Percentiles rank a stretch among this genome's conserved stretches.
These are phyloP conservation scores for Iberis pinnata DNA, from an alignment of 345 rosid species.

Conservation along the genomic window DNA sequence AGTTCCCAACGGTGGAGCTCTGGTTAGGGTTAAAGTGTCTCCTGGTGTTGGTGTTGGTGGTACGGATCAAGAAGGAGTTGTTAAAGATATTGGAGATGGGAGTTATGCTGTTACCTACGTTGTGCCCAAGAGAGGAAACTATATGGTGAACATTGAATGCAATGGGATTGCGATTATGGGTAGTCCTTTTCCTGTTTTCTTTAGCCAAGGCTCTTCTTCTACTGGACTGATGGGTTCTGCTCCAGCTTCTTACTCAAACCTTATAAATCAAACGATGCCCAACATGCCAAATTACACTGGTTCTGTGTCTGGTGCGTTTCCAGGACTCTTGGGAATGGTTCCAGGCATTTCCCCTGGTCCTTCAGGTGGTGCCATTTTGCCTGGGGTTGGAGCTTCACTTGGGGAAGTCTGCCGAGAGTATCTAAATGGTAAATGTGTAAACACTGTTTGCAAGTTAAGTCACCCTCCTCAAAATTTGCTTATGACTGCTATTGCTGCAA, in stretches of 20 bases:
- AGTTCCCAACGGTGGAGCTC: constrained; percentile 65
- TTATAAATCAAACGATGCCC: constrained; percentile 93
- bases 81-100: constrained; percentile 94
- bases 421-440: constrained; percentile 73
- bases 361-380: constrained; percentile 91
- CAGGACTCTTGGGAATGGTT: constrained; percentile 88
- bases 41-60: constrained; percentile 98
- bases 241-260: constrained; percentile 58
- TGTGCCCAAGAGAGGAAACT: constrained; percentile 96
- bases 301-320: constrained; percentile 90
- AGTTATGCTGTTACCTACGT: constrained; percentile 78
- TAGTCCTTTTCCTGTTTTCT: constrained; percentile 96
- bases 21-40: constrained; percentile 63
- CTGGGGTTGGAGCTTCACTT: constrained; percentile 91
- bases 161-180: constrained; percentile 87
- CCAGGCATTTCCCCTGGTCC: constrained; percentile 86
- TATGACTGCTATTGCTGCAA: constrained; percentile 93
- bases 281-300: constrained; percentile 99
- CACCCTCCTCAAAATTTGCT: constrained; percentile 90
- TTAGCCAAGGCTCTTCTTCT: constrained; percentile 79
- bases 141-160: constrained; percentile 85
- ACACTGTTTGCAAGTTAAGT: constrained; percentile 72
- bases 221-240: constrained; percentile 74
- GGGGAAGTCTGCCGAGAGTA: constrained; percentile 97
- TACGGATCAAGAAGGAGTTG: constrained; percentile 77